Conservation (phyloP, 208 protist genomes). For the Trypanosomatidae sp. region DNA sequence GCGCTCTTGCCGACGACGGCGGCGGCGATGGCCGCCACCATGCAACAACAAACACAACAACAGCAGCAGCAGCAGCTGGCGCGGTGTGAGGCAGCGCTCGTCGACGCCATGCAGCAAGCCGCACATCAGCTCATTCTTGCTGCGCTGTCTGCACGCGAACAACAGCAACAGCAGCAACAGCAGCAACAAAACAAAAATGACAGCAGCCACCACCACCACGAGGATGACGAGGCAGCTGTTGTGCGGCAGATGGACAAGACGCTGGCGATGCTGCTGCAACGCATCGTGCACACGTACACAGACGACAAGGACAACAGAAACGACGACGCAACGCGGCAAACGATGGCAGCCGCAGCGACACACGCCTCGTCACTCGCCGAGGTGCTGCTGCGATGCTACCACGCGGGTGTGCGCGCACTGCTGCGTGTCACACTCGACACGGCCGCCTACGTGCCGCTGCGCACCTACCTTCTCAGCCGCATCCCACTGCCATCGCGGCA, state of each 20-base stretch:
- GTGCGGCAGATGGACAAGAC: not conserved
- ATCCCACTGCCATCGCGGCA: conserved; percentile 5
- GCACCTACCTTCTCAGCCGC: conserved; percentile 20
- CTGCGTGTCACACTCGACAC: conserved; percentile 13
- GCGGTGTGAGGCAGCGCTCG: conserved; percentile 15
- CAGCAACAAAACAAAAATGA: too few species aligned
- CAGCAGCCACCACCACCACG: not conserved
- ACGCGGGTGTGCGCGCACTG: conserved; percentile 17
- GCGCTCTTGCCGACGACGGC: not conserved
- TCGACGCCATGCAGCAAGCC: conserved; percentile 12
- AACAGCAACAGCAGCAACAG: too few species aligned
- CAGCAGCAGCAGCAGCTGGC: too few species aligned
- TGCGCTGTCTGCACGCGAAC: conserved; percentile 4
- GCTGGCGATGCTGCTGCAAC: too few species aligned
- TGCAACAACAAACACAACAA: too few species aligned
- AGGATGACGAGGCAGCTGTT: not conserved
- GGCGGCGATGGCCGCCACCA: conserved; percentile 2
- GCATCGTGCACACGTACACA: too few species aligned
- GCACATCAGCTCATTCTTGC: conserved; percentile 14
- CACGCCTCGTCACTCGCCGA: conserved; percentile 17
- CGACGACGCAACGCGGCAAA: too few species aligned
- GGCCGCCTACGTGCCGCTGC: conserved; percentile 21
- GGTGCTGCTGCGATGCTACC: conserved; percentile 26
- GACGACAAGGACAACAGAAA: too few species aligned
- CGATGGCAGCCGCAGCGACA: too few species aligned